phyloP scores from a whole-genome alignment of 2,329 filamentous ascomycete species.

The Neoscytalidium dimidiatum region DNA sequence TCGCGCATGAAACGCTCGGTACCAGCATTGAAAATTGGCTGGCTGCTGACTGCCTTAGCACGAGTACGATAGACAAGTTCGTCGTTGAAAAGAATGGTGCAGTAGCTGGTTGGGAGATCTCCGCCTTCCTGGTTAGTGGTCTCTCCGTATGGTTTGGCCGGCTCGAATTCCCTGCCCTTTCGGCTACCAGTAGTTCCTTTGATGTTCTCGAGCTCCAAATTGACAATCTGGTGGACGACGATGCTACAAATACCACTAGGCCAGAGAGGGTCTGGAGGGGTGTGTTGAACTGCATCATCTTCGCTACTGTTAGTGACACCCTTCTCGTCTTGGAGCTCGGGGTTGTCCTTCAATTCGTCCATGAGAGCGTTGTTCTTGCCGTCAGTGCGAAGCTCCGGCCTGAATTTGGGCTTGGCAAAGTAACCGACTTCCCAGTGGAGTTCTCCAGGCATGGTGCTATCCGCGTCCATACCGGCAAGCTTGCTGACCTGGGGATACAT shows the following conservation, averaged over 20 bases:
- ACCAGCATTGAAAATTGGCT: conserved; percentile 96
- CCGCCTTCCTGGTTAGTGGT: conserved; percentile 81
- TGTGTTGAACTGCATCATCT: conserved; percentile 84
- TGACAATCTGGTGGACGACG: conserved; percentile 92
- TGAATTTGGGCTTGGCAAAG: conserved; percentile 88
- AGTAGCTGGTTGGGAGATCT: conserved; percentile 85
- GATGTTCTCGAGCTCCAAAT: conserved; percentile 87
- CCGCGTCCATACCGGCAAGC: conserved; percentile 78
- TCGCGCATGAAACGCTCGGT: conserved; percentile 92
- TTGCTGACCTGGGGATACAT: conserved; percentile 91
- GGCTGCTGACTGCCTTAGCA: conserved; percentile 88
- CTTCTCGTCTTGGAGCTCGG: conserved; percentile 85
- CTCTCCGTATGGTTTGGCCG: conserved; percentile 81
- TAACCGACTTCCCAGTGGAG: conserved; percentile 96
- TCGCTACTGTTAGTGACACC: conserved; percentile 70
- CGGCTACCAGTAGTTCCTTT: conserved; percentile 80
- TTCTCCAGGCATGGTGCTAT: conserved; percentile 87
- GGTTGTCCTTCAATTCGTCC: conserved; percentile 69
- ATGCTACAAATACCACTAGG: conserved; percentile 86
- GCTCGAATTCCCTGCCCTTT: conserved; percentile 85
- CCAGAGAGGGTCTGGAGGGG: conserved; percentile 94
- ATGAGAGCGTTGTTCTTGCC: conserved; percentile 81
- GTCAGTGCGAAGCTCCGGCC: conserved; percentile 80
- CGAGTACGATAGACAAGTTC: conserved; percentile 91
- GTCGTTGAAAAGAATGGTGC: conserved; percentile 88